phyloP scores from a whole-genome alignment of 148 eudicot species.

The Polygonum aviculare region DNA sequence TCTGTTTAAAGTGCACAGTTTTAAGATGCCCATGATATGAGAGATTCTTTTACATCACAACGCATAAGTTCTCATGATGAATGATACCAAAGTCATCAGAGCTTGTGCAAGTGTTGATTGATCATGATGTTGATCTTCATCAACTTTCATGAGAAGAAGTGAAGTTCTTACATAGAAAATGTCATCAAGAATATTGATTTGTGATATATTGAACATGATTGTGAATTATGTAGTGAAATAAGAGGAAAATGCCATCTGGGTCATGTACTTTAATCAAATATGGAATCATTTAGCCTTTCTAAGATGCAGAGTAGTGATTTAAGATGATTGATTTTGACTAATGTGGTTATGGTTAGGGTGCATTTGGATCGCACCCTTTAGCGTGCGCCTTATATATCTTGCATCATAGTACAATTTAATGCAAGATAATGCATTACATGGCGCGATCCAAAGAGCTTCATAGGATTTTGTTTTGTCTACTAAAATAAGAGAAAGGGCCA shows the following conservation, averaged over 20 bases:
- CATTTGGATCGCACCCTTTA: too few species aligned
- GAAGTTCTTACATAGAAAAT: too few species aligned
- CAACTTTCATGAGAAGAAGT: too few species aligned
- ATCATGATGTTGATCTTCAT: neutral
- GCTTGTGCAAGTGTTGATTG: neutral
- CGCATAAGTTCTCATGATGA: neutral
- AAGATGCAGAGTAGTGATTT: neutral
- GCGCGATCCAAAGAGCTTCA: too few species aligned
- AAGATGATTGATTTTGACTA: neutral
- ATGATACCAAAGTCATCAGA: neutral
- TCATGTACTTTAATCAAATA: neutral
- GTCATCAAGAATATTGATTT: too few species aligned
- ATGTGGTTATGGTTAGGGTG: neutral
- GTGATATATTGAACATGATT: too few species aligned
- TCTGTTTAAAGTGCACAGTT: neutral
- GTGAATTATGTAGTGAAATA: neutral
- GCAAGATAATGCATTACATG: too few species aligned
- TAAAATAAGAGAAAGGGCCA: too few species aligned
- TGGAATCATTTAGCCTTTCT: neutral
- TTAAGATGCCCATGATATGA: slow-evolving; percentile 2
- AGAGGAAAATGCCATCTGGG: neutral
- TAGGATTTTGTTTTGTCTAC: too few species aligned
- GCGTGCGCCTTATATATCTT: too few species aligned
- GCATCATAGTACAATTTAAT: too few species aligned
- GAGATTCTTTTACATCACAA: neutral